Base-by-base conservation (phyloP, 2,329 filamentous ascomycete species). In the Neobulgaria alba region DNA sequence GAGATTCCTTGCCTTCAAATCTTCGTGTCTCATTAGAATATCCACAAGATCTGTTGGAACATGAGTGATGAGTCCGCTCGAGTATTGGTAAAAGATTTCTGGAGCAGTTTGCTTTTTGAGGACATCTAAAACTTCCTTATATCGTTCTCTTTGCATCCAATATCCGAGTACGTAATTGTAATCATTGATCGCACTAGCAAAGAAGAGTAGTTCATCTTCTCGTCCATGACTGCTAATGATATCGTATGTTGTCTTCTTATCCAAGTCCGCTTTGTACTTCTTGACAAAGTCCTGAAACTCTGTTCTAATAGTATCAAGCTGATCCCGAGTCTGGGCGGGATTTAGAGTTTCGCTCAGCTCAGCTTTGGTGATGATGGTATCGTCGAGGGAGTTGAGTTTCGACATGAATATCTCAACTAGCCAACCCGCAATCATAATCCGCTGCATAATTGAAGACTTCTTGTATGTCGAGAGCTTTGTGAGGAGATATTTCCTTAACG, bases 371-470 rank as follows among this genome's bases (percentile, higher is more conserved):
- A 89, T 83, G 49, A 96, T 90, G 2, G 85, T 89, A 62, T 98
- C 92, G 57, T 98, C 92, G 3, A 98, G 72, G 3, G 85, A 82
- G 59, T 98, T 95, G 31, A 98, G 73, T 63, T 95, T 95, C 4
- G 88, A 85, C 88, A 98, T 98, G 63, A 90, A 98, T 2, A 96
- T 74, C 62, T 98, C 92, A 8, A 95, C 73, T 32, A 98, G 73
- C 92, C 92, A 98, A 51, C 83, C 89, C 2, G 90, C 85, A 50
- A 96, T 80, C 87, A 98, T 95, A 49, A 85, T 83, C 43, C 90
- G 73, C 63, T 98, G 92, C 89, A 98, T 98, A 20, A 81, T 69
- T 1, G 81, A 79, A 1, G 81, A 75, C 61, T 89, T 94, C 61
- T 88, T 94, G 57, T 88, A 80, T 0, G 77, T 82, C 5, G 75